Conservation (phyloP, 345 rosid species). For the Nasturtium officinale region DNA sequence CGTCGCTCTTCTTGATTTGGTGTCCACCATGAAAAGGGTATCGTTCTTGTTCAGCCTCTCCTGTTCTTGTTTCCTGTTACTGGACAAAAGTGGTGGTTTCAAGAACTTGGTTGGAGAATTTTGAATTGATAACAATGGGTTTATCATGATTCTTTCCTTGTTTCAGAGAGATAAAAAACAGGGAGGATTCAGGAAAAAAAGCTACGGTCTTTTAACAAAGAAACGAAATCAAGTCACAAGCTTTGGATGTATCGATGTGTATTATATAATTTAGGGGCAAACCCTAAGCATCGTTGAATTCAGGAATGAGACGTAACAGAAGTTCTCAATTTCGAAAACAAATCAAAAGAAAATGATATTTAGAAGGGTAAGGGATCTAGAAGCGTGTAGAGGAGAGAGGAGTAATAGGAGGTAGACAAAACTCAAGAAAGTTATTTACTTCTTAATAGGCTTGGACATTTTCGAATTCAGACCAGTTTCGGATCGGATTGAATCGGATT, state of each 20-base stretch:
- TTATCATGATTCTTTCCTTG: constrained; percentile 27
- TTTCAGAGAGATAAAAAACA: constrained; percentile 16
- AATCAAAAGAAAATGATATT: constrained; percentile 8
- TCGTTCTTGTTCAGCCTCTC: constrained; percentile 21
- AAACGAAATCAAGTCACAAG: constrained; percentile 19
- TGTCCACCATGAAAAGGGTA: constrained; percentile 29
- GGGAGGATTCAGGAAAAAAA: constrained; percentile 13
- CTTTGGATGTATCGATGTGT: constrained; percentile 29
- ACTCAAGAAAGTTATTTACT: neutral
- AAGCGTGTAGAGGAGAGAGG: constrained; percentile 10
- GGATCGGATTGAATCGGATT: no score
- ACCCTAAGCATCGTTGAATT: constrained; percentile 38
- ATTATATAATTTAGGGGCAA: constrained; percentile 31
- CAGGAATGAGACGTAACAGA: constrained; percentile 13
- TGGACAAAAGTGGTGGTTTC: constrained; percentile 3
- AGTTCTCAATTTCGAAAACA: constrained; percentile 11
- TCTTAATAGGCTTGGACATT: no score
- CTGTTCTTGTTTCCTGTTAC: constrained; percentile 25
- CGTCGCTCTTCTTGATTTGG: constrained; percentile 34
- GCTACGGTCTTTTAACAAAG: neutral
- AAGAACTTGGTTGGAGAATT: constrained; percentile 32
- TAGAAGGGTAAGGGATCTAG: constrained; percentile 34
- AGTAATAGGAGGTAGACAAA: constrained; percentile 25
- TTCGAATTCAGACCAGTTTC: no score
- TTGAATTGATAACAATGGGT: constrained; percentile 33